Conservation (phyloP, 225 moss, liverwort and hornwort genomes). For the Antitrichia curtipendula region DNA sequence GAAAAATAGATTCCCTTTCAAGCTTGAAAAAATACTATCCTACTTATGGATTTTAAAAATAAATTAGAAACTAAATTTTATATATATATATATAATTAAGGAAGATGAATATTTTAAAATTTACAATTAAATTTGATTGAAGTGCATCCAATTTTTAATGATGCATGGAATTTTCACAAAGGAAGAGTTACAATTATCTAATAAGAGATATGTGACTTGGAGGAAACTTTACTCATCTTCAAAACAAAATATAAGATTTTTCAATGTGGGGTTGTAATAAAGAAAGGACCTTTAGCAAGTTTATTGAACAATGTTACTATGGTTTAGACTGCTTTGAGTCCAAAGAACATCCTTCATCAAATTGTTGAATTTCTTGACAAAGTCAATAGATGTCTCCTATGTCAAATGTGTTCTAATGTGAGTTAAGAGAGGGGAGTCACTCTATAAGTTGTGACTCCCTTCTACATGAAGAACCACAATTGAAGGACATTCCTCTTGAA, state of each 20-base stretch:
- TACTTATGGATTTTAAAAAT: neutral
- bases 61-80: neutral
- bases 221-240: too few species aligned
- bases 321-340: fast-evolving
- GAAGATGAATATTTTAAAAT: neutral
- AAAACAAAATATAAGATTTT: neutral
- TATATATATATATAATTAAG: fast-evolving
- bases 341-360: neutral
- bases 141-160: neutral
- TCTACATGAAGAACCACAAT: neutral
- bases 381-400: neutral
- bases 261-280: neutral
- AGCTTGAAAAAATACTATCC: neutral
- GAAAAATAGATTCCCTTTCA: neutral
- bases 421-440: neutral
- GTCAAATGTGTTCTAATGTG: too few species aligned
- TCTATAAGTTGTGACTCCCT: fast-evolving
- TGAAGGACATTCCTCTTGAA: fast-evolving
- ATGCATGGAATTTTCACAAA: neutral
- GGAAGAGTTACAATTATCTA: neutral
- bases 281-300: fast-evolving
- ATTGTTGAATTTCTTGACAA: too few species aligned
- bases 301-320: neutral
- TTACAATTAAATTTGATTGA: neutral
- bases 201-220: fast-evolving